Conservation (phyloP, 495 filamentous ascomycete species). For the Daldinia concentrica region DNA sequence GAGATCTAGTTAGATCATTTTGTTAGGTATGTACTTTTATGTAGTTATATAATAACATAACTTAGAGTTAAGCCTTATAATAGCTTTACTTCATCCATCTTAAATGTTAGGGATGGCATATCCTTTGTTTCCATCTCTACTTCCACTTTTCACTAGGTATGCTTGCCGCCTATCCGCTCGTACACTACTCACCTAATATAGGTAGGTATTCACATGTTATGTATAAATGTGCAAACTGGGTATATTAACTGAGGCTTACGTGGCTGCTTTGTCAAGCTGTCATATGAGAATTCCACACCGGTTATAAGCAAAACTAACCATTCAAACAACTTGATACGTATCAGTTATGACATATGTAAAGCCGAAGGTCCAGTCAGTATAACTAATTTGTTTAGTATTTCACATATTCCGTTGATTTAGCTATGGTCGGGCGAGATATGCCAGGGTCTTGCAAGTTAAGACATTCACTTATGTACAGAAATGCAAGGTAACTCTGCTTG, state of each 20-base stretch:
- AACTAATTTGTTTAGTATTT: neutral
- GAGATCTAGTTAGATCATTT: neutral
- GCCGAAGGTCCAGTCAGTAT: neutral
- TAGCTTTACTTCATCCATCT: neutral
- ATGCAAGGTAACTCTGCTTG: conserved; percentile 18
- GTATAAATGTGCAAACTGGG: neutral
- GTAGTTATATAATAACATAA: neutral
- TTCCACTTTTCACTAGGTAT: neutral
- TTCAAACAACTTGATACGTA: neutral
- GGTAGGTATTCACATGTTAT: neutral
- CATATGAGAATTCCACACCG: conserved; percentile 18
- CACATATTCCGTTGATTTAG: neutral
- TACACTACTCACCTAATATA: neutral
- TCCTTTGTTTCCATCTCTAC: neutral
- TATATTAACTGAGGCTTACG: conserved; percentile 20
- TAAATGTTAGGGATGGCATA: neutral
- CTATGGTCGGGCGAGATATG: neutral
- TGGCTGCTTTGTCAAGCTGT: conserved; percentile 19
- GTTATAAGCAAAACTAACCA: neutral
- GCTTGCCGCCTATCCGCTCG: neutral
- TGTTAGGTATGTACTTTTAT: neutral
- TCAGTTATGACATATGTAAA: neutral
- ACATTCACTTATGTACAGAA: neutral
- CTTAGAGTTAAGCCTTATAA: neutral
- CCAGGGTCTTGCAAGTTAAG: neutral